Base-by-base conservation (phyloP, 2,329 filamentous ascomycete genomes). In the Corynespora cassiicola region DNA sequence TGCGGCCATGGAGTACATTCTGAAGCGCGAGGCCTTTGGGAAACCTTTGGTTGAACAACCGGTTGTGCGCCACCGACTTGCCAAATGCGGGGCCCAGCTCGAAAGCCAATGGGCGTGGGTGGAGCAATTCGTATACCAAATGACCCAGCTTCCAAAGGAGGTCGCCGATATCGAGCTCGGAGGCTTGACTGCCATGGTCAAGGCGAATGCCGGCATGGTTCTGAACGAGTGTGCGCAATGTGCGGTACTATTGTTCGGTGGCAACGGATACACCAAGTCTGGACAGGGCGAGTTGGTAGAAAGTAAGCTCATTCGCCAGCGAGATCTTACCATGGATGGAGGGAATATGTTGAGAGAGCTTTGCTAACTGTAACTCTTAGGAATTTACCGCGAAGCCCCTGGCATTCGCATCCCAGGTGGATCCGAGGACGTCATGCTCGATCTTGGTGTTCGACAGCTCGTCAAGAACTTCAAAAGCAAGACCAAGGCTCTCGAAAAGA, bases 81-180 rank as follows among this genome's bases (percentile, higher is more conserved):
- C 86, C 8, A 88, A 87, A 58, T 80, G 79, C 3, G 86, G 84
- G 2, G 83, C 83, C 0, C 69, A 84, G 53, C 72, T 90, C 4
- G 87, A 90, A 63, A 81, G 77, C 2, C 80, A 86, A 64, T 86
- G 78, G 72, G 83, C 86, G 2, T 90, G 85, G 85, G 75, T 88
- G 3, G 86, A 89, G 65, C 78, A 82, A 45, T 85, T 88, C 43
- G 76, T 82, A 11, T 89, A 85, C 59, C 80, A 84, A 66, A 79
- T 89, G 74, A 79, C 76, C 2, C 74, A 83, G 42, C 64, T 90
- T 64, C 68, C 67, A 14, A 80, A 82, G 53, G 73, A 75, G 30
- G 75, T 76, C n/a, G 81, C 80, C 7, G 82, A 85, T 54, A 67
- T 75, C 2, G 77, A 87, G 56, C 72, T 90, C 1, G 87, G 87